Percentiles rank a stretch among this genome's conserved stretches.
These are phyloP conservation scores for Xerocomus amazonicus DNA, from an alignment of 1,284 basidiomycete species.

Conservation along the genomic window DNA sequence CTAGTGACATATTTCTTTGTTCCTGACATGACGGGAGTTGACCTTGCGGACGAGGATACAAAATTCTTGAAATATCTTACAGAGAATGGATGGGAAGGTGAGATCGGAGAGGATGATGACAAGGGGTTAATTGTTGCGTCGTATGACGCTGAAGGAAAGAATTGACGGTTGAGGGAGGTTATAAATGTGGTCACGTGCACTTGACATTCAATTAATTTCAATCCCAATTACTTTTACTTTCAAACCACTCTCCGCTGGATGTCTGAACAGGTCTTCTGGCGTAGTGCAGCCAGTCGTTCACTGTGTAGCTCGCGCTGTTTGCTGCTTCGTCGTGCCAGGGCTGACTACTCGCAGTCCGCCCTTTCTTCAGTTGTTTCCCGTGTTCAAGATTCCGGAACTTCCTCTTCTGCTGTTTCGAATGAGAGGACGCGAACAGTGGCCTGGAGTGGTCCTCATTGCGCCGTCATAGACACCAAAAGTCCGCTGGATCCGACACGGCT, in stretches of 20 bases:
- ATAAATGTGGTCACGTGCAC: conserved; percentile 21
- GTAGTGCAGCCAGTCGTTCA: conserved; percentile 20
- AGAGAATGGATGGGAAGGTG: conserved; percentile 64
- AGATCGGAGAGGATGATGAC: conserved; percentile 56
- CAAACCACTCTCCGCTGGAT: conserved; percentile 21
- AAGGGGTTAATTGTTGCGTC: conserved; percentile 31
- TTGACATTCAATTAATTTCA: neutral
- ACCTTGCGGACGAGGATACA: conserved; percentile 65
- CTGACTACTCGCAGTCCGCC: conserved; percentile 30
- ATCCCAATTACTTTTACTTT: neutral
- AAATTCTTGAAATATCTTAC: conserved; percentile 59
- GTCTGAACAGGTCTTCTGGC: conserved; percentile 32
- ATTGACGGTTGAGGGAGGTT: no score
- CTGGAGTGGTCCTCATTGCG: conserved; percentile 1
- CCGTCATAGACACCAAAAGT: conserved; percentile 14
- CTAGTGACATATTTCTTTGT: conserved; percentile 68
- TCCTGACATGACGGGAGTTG: conserved; percentile 64
- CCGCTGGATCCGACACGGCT: conserved; percentile 43
- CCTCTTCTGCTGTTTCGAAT: conserved; percentile 3
- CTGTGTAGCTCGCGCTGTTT: conserved; percentile 19
- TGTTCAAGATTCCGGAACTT: conserved; percentile 8
- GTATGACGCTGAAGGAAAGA: conserved; percentile 13
- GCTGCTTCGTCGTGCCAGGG: conserved; percentile 18
- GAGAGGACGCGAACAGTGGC: conserved; percentile 4
- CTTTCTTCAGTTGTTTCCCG: conserved; percentile 12